Evolutionary conservation across 2,329 filamentous ascomycete species (phyloP).

Genomic region (Penicillium palitans): DNA sequence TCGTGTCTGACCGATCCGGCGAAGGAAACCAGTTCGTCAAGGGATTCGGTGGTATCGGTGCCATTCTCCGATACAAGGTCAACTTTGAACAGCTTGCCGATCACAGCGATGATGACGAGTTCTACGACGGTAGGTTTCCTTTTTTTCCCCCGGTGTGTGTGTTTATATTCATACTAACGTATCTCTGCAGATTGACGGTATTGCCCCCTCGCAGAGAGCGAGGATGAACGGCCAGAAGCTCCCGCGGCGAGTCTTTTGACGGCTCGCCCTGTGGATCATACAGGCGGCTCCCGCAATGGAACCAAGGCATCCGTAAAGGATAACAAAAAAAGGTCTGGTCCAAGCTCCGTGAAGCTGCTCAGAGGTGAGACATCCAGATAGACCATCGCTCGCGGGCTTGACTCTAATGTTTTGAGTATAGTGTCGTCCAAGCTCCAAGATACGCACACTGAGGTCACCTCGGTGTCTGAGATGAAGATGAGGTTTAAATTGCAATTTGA

Average conservation of each 20-base stretch:
- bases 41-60: slow-evolving; percentile 97
- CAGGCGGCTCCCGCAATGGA: slow-evolving; percentile 37
- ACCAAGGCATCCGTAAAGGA: slow-evolving; percentile 35
- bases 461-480: slow-evolving; percentile 28
- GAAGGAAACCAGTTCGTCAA: slow-evolving; percentile 99
- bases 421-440: slow-evolving; percentile 49
- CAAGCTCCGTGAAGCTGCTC: slow-evolving; percentile 40
- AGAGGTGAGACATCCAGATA: slow-evolving; percentile 34
- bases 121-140: slow-evolving; percentile 68
- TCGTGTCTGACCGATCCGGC: slow-evolving; percentile 94
- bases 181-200: slow-evolving; percentile 73
- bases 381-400: too few species aligned
- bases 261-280: slow-evolving; percentile 49
- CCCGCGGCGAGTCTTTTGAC: slow-evolving; percentile 55
- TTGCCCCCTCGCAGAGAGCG: slow-evolving; percentile 81
- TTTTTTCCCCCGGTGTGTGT: not conserved
- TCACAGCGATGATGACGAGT: slow-evolving; percentile 85
- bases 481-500: slow-evolving; percentile 32
- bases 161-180: slow-evolving; percentile 12
- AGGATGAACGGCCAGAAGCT: slow-evolving; percentile 73
- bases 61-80: slow-evolving; percentile 97
- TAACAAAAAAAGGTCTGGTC: slow-evolving; percentile 32
- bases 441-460: slow-evolving; percentile 33
- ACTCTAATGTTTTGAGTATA: slow-evolving; percentile 16
- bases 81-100: slow-evolving; percentile 99